Evolutionary conservation across 192 early-diverging fungal species (phyloP).

Genomic region (Piromyces finnis): DNA sequence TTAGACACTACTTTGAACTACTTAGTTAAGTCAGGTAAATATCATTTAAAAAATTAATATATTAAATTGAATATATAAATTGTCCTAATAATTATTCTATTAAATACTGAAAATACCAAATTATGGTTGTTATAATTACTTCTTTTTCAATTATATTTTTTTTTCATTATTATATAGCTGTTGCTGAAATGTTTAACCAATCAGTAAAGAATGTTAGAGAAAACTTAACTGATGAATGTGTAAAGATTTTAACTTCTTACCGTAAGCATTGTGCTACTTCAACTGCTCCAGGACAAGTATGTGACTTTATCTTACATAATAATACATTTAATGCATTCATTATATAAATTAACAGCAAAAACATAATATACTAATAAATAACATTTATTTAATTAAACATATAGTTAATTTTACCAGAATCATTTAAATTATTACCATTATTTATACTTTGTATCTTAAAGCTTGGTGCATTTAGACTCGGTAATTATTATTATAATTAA

Average conservation of each 20-base stretch:
- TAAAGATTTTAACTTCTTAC: slow-evolving; percentile 75
- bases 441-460: slow-evolving; percentile 73
- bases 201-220: slow-evolving; percentile 60
- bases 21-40: slow-evolving; percentile 55
- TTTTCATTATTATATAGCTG: slow-evolving; percentile 16
- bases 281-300: slow-evolving; percentile 62
- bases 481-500: slow-evolving; percentile 12
- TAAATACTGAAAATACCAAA: too few species aligned
- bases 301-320: neutral
- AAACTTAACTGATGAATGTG: slow-evolving; percentile 67
- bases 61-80: too few species aligned
- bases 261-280: slow-evolving; percentile 77
- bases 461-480: slow-evolving; percentile 56
- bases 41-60: too few species aligned
- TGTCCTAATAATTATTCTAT: too few species aligned
- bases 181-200: slow-evolving; percentile 46
- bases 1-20: slow-evolving; percentile 83
- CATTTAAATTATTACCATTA: slow-evolving; percentile 82
- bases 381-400: too few species aligned
- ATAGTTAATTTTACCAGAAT: slow-evolving; percentile 85
- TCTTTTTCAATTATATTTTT: too few species aligned
- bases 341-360: too few species aligned
- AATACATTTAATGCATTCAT: too few species aligned
- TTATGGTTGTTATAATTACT: neutral
- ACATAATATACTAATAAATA: too few species aligned